Evolutionary conservation across 495 filamentous ascomycete genomes (phyloP).

Genomic region (Cetradonia linearis): DNA sequence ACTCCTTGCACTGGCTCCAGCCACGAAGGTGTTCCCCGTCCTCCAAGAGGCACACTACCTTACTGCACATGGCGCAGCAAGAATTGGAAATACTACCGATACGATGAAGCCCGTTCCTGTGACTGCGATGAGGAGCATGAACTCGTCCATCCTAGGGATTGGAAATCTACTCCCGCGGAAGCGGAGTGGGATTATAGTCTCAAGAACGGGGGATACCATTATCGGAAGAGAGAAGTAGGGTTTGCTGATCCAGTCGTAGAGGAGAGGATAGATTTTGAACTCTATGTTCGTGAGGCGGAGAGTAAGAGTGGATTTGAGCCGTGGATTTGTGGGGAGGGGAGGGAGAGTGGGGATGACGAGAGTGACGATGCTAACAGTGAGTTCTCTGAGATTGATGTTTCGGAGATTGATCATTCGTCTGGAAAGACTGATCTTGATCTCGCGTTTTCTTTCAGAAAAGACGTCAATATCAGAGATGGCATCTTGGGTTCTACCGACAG

Average conservation of each 20-base stretch:
- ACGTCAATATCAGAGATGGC: background rate
- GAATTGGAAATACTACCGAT: background rate
- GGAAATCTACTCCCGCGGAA: background rate
- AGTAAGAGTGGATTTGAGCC: background rate
- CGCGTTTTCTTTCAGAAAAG: background rate
- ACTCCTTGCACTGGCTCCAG: no score
- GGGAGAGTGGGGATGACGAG: background rate
- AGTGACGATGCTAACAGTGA: no score
- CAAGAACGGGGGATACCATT: background rate
- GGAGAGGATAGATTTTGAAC: no score
- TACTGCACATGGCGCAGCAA: background rate
- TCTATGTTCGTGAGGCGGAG: background rate
- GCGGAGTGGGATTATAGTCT: slow-evolving; percentile 2
- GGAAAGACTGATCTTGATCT: background rate
- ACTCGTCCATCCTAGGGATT: background rate
- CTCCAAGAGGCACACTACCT: background rate
- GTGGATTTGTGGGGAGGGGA: background rate
- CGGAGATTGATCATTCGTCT: background rate
- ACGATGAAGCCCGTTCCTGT: background rate
- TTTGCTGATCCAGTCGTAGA: background rate
- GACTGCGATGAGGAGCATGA: background rate
- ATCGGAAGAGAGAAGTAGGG: background rate
- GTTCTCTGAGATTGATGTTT: no score
- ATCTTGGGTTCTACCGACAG: background rate
- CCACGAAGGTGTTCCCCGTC: no score